Evolutionary conservation across 306 rosid species (phyloP), one percentile per base, ranked within the genome.

Genomic region (Inga leiocalycina): DNA sequence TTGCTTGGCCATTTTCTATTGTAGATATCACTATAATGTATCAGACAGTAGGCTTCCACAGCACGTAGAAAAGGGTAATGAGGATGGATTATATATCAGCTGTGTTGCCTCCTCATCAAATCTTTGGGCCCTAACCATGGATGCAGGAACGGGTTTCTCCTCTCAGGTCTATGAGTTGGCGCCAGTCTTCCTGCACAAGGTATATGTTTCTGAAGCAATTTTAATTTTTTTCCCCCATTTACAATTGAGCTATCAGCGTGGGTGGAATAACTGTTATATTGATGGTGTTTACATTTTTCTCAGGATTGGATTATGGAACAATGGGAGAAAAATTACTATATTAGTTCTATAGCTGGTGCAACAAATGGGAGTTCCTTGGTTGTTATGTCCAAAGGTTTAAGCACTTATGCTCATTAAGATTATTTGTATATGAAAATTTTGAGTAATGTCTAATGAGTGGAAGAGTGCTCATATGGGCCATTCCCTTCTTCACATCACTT

Each of bases 301-400:
- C 91, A 94, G 98, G 98, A 94, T 84, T 94, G 98, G 98, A 94
- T 94, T 77, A 92, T 93, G 97, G 98, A 94, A 62, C 98, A 94
- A 62, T 94, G 98, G 98, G 98, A 94, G 84, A 94, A 94, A 86
- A 94, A 93, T 84, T 94, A 85, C 81, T 94, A 94, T 56, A 94
- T 94, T 78, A 94, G 98, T 89, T 91, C 98, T 30, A 94, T 94
- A 17, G 98, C 97, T 77, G 98, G 98, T 79, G 96, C 94, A 39
- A 74, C 85, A 67, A 94, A 92, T 79, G 98, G 98, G 51, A 93
- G 98, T 86, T 94, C 97, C 83, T 88, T 94, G 89, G 98, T 94
- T 83, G 98, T 94, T 66, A 94, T 94, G 98, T 94, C 98, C 79
- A 94, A 94, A 94, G 98, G 98, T 94, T 48, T 83, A 71, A 59